These are phyloP conservation scores for Tribonema minus DNA, from an alignment of 108 stramenopile genomes.

Conservation along the genomic window DNA sequence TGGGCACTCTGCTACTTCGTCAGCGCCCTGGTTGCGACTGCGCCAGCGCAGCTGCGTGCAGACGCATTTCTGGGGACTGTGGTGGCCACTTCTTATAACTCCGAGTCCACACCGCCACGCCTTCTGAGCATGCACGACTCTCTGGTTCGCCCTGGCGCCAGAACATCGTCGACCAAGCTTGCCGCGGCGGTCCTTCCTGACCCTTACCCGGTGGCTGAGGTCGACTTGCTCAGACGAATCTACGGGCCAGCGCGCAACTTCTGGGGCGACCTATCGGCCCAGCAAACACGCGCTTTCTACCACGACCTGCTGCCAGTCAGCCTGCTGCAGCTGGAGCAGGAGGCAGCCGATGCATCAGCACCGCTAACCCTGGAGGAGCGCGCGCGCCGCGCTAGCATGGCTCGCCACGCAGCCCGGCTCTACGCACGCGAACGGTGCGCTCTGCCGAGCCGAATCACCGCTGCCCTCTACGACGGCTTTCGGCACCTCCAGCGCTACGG, in stretches of 20 bases:
- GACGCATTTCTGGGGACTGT: too few relatives aligned
- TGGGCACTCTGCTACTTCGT: background rate
- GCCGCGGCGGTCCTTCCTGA: background rate
- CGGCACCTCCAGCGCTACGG: conserved; percentile 74
- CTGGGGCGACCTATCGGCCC: conserved; percentile 32
- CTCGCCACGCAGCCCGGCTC: conserved; percentile 80
- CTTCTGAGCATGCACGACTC: too few relatives aligned
- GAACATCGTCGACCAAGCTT: too few relatives aligned
- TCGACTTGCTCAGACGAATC: background rate
- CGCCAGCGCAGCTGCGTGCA: background rate
- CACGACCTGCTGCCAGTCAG: conserved; percentile 40
- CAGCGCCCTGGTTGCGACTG: background rate
- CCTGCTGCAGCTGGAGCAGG: conserved; percentile 9
- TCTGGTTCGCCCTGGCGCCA: too few relatives aligned
- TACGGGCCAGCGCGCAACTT: conserved; percentile 17
- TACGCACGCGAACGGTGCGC: conserved; percentile 82
- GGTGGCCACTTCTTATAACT: too few relatives aligned
- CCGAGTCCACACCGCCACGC: too few relatives aligned
- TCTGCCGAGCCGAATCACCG: conserved; percentile 69
- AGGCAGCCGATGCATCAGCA: background rate
- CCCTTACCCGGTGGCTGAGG: background rate
- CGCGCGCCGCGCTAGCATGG: conserved; percentile 82
- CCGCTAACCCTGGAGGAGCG: conserved; percentile 60
- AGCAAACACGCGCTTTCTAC: conserved; percentile 25
- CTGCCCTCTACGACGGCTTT: conserved; percentile 79